phyloP scores from a whole-genome alignment of 192 early-diverging fungal species.

The Glomus cerebriforme region DNA sequence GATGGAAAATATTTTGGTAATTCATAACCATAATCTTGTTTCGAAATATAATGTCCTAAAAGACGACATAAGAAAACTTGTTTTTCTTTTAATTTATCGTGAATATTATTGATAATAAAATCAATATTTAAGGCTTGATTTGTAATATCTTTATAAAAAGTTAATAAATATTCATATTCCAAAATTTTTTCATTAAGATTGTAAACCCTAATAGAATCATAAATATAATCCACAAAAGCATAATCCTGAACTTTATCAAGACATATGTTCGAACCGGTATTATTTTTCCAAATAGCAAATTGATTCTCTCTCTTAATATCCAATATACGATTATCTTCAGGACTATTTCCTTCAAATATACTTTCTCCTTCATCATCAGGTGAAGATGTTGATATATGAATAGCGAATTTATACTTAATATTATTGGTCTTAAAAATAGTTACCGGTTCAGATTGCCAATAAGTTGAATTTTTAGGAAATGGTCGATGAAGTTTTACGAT shows the following conservation, averaged over 20 bases:
- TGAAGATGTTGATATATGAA: no score
- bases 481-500: no score
- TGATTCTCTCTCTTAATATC: no score
- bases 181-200: constrained; percentile 5
- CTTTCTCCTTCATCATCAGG: no score
- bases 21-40: not conserved
- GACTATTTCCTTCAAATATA: no score
- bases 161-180: not conserved
- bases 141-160: not conserved
- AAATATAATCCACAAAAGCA: not conserved
- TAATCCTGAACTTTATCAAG: not conserved
- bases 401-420: no score
- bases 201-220: not conserved
- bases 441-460: no score
- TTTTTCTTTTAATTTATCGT: not conserved
- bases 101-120: not conserved
- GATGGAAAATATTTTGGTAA: not conserved
- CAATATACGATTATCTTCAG: no score
- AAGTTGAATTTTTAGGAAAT: no score
- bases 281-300: no score
- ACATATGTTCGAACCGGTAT: no score
- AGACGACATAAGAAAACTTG: not conserved
- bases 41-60: not conserved
- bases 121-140: not conserved
- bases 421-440: no score